Conservation (phyloP, 768 basidiomycete species). For the Suillus hirtellus region DNA sequence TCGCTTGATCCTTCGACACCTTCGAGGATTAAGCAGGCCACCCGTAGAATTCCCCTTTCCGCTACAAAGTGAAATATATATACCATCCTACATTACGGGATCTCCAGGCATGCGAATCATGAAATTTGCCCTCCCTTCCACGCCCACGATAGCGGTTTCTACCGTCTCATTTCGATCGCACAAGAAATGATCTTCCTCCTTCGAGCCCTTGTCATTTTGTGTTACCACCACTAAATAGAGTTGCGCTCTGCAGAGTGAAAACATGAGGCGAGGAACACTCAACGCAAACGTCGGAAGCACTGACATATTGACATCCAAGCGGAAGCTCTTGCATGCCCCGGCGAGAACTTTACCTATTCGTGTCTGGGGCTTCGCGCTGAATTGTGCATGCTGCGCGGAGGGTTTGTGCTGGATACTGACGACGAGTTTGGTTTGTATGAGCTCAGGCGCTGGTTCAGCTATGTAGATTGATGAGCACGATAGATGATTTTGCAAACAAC, state of each 20-base stretch:
- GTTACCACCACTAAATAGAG: slow-evolving; percentile 27
- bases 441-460: not conserved
- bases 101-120: slow-evolving; percentile 8
- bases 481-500: not conserved
- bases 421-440: not conserved
- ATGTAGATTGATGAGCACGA: not conserved
- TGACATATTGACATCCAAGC: slow-evolving; percentile 23
- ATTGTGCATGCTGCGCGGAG: slow-evolving; percentile 33
- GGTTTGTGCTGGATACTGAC: slow-evolving; percentile 34
- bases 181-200: slow-evolving; percentile 29
- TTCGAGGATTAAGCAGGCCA: not conserved
- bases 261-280: not conserved
- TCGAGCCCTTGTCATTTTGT: slow-evolving; percentile 25
- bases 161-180: slow-evolving; percentile 31
- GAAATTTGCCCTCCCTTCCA: not conserved
- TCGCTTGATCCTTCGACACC: not conserved
- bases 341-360: slow-evolving; percentile 31
- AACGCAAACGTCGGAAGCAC: slow-evolving; percentile 3
- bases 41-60: not conserved
- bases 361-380: slow-evolving; percentile 30
- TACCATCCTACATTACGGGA: not conserved
- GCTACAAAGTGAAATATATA: not conserved
- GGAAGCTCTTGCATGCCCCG: slow-evolving; percentile 32
- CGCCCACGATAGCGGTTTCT: slow-evolving; percentile 25
- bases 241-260: slow-evolving; percentile 18